A percentile compares a stretch with the other conserved stretches of the same genome.
Conservation (phyloP, 306 rosid species). For the Alnus rubra region DNA sequence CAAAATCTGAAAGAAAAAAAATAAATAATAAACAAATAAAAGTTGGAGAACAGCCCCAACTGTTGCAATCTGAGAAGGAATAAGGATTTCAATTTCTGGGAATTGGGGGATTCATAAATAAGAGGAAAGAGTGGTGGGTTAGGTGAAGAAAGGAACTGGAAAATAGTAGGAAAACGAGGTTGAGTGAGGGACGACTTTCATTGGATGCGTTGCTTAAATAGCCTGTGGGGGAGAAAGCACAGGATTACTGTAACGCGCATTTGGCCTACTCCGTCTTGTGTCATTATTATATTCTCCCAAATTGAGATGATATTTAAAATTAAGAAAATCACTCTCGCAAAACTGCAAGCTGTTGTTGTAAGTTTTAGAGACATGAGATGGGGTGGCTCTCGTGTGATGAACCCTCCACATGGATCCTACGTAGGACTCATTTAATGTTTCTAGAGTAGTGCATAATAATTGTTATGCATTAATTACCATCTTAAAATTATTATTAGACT, state of each 20-base stretch:
- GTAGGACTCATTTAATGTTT: no score
- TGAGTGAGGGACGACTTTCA: constrained; percentile 15
- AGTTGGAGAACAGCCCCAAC: constrained; percentile 32
- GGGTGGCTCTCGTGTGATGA: no score
- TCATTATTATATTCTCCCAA: no score
- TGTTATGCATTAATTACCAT: no score
- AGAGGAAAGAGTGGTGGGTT: constrained; percentile 22
- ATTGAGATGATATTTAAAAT: no score
- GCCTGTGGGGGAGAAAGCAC: not conserved
- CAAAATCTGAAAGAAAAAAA: not conserved
- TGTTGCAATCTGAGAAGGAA: constrained; percentile 6
- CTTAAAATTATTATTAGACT: no score
- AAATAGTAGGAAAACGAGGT: constrained; percentile 14
- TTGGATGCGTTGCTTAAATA: not conserved
- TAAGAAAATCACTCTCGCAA: no score
- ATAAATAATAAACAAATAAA: constrained; percentile 28
- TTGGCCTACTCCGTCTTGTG: not conserved
- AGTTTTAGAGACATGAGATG: no score
- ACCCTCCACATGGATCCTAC: no score
- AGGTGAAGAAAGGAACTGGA: constrained; percentile 42
- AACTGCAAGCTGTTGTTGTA: no score
- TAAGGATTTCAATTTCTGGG: constrained; percentile 1
- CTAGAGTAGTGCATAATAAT: no score
- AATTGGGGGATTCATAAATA: not conserved
- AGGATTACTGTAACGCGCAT: no score